Evolutionary conservation across 1,139 yeast genomes (phyloP).

Genomic region (Geotrichum phurueaensis): DNA sequence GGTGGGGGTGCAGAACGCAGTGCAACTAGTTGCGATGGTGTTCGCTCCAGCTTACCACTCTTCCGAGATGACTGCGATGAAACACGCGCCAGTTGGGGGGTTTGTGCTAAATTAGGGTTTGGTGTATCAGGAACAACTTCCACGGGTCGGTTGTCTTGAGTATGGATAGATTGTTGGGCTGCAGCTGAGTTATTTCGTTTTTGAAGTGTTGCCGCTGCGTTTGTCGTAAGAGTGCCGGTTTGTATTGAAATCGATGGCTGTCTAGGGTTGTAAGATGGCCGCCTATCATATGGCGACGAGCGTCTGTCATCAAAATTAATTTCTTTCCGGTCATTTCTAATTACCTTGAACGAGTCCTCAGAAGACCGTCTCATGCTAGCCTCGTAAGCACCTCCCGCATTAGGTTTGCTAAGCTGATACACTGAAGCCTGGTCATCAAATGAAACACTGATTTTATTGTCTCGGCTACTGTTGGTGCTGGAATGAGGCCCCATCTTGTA

Average conservation of each 20-base stretch:
- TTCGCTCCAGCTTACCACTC: conserved; percentile 8
- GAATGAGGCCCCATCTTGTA: conserved; percentile 4
- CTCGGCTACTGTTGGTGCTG: conserved; percentile 2
- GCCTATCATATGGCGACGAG: conserved; percentile 58
- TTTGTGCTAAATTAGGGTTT: neutral
- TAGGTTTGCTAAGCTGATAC: conserved; percentile 8
- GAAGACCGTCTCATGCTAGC: conserved; percentile 15
- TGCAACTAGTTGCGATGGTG: conserved; percentile 44
- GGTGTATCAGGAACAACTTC: neutral
- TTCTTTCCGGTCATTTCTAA: conserved; percentile 59
- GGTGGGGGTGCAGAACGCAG: conserved; percentile 74
- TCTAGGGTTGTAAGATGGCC: conserved; percentile 16
- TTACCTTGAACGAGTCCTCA: conserved; percentile 53
- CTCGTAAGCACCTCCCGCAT: conserved; percentile 12
- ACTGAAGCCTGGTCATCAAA: conserved; percentile 1
- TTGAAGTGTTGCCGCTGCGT: conserved; percentile 9
- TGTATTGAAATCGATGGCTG: conserved; percentile 11
- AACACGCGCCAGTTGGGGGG: neutral
- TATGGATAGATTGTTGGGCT: neutral
- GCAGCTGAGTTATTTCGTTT: conserved; percentile 1
- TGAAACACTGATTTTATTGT: neutral
- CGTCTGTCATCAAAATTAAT: conserved; percentile 79
- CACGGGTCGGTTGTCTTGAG: neutral
- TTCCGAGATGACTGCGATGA: conserved; percentile 7
- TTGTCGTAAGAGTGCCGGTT: conserved; percentile 7